Conservation (phyloP, 257 asterid species). For the Buddleja alternifolia region DNA sequence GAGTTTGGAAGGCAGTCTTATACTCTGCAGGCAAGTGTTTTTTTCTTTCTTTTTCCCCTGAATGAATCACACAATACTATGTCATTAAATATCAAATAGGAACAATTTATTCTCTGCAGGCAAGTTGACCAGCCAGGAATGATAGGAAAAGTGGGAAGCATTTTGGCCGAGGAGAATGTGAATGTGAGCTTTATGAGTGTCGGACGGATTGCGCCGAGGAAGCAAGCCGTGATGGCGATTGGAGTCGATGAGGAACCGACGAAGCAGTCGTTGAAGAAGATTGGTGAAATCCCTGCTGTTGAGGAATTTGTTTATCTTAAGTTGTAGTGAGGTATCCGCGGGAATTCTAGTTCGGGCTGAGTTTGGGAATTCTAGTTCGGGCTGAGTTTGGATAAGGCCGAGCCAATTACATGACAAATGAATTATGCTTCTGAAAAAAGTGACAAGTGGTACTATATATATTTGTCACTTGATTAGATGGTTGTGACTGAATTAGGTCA, state of each 20-base stretch:
- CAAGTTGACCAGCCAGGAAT: conserved; percentile 77
- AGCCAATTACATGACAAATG: too few species aligned
- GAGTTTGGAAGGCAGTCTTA: conserved; percentile 73
- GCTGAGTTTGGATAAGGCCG: too few species aligned
- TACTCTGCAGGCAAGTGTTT: conserved; percentile 54
- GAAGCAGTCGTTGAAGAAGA: conserved; percentile 52
- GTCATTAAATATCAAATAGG: too few species aligned
- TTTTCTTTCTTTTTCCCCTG: too few species aligned
- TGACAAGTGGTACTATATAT: too few species aligned
- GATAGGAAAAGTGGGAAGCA: conserved; percentile 77
- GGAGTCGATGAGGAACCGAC: conserved; percentile 77
- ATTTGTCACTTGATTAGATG: too few species aligned
- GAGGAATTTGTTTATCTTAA: conserved; percentile 69
- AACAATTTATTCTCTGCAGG: too few species aligned
- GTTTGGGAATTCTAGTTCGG: too few species aligned
- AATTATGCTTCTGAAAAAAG: conserved; percentile 17
- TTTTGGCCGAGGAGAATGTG: conserved; percentile 66
- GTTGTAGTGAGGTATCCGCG: conserved; percentile 27
- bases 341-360: too few species aligned
- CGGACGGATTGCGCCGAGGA: conserved; percentile 65
- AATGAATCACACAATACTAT: too few species aligned
- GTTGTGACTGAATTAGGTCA: too few species aligned
- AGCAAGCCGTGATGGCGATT: conserved; percentile 71
- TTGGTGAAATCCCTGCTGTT: conserved; percentile 63
- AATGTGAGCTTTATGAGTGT: conserved; percentile 79